Evolutionary conservation across 1,139 yeast genomes (phyloP).

Genomic region (Blastobotrys arbuscula): DNA sequence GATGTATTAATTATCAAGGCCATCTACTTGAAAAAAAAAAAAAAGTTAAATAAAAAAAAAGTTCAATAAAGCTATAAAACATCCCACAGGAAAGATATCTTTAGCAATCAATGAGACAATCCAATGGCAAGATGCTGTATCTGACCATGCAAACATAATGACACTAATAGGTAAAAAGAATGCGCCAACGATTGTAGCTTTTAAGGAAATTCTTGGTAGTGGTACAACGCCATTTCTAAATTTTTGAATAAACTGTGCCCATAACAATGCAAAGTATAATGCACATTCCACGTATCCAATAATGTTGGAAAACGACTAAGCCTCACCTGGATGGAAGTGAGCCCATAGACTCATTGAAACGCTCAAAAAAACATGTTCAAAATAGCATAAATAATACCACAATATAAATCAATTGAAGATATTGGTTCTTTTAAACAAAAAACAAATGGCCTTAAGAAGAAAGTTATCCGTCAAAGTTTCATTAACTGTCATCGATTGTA

Average conservation of each 20-base stretch:
- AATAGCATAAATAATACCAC: background rate
- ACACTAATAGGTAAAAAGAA: conserved; percentile 47
- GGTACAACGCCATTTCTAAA: conserved; percentile 19
- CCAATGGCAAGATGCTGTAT: conserved; percentile 61
- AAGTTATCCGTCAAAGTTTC: conserved; percentile 13
- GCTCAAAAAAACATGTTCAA: background rate
- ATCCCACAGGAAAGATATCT: conserved; percentile 51
- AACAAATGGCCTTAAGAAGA: conserved; percentile 12
- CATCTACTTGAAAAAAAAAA: too few relatives aligned
- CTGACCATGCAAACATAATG: conserved; percentile 50
- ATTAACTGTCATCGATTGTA: conserved; percentile 8
- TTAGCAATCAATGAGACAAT: conserved; percentile 72
- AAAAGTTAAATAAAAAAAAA: background rate
- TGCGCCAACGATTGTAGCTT: conserved; percentile 44
- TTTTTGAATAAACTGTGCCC: conserved; percentile 5
- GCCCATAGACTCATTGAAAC: conserved; percentile 36
- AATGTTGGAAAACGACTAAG: conserved; percentile 39
- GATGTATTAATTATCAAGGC: too few relatives aligned
- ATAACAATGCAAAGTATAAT: conserved; percentile 4
- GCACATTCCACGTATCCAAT: conserved; percentile 38
- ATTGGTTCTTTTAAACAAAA: conserved; percentile 12
- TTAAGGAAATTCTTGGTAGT: conserved; percentile 35
- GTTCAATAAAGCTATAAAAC: background rate
- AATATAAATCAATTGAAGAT: background rate
- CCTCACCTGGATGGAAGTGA: conserved; percentile 47